Base-by-base conservation (phyloP, 1,284 basidiomycete genomes). In the Sporisorium scitamineum region DNA sequence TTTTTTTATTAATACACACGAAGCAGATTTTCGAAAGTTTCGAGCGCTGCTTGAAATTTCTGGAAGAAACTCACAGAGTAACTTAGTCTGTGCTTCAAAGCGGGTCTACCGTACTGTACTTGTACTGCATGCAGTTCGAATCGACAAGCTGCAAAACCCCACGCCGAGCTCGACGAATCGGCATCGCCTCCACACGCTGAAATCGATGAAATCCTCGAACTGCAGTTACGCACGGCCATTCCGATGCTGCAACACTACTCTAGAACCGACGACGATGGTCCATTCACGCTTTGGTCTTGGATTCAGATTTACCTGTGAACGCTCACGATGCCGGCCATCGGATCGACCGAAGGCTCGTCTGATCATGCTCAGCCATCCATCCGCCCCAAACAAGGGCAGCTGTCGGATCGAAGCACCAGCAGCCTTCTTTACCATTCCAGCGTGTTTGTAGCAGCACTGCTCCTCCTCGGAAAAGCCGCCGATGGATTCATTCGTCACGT, bases 401-500 rank as follows among this genome's bases (percentile, higher is more conserved):
- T 8, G 29, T 42, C 47, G 16, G 39, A 57, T 31, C 20, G 20
- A 39, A 48, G 57, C 10, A 50, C 48, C n/a, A 34, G 42, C 41
- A 32, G 44, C 26, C 44, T 69, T n/a, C 34, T 66, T 13, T 74
- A 74, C 58, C 51, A 66, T 27, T 54, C 54, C 27, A 65, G 66
- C 56, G 66, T 74, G 5, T 74, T 74, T 37, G 59, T 69, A 8
- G 71, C 66, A 3, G 71, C 50, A 2, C 44, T 74, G 34, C 41
- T 74, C 9, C 52, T 74, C 2, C 66, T 74, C 20, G 71, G 70
- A 34, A 48, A 55, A 31, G 65, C 71, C 3, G 71, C 71, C 13
- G 71, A 74, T 52, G 61, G 54, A 6, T 74, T 74, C 47, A 62
- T 74, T 18, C 58, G 57, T 31, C 66, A 66, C 9, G 62, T 78